Conservation (phyloP, 257 asterid species). For the Solanum corneliomulleri region DNA sequence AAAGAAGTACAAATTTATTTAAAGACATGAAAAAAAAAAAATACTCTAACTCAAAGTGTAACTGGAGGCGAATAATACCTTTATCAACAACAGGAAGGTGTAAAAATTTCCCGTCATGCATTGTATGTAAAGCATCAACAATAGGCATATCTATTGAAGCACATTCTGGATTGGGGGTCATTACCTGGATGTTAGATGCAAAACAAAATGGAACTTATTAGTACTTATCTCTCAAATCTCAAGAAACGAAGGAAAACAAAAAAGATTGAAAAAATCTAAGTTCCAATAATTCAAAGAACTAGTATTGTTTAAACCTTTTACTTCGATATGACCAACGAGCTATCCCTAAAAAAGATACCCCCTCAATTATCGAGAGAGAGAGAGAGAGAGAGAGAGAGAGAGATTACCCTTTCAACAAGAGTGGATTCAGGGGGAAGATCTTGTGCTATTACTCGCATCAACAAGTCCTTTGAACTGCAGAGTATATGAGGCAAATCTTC, state of each 20-base stretch:
- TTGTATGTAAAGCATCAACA: conserved; percentile 89
- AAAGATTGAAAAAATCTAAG: not conserved
- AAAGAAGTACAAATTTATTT: not conserved
- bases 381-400: not conserved
- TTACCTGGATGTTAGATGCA: conserved; percentile 40
- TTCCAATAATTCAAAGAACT: not conserved
- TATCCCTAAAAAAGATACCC: not conserved
- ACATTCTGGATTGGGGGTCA: conserved; percentile 95
- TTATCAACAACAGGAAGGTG: conserved; percentile 89
- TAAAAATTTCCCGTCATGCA: conserved; percentile 88
- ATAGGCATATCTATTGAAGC: conserved; percentile 75
- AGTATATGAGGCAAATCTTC: not conserved
- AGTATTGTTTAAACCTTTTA: not conserved
- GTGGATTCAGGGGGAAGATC: conserved; percentile 76
- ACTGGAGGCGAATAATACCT: conserved; percentile 30
- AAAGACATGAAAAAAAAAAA: not conserved
- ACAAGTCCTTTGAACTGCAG: conserved; percentile 74
- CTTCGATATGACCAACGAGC: not conserved
- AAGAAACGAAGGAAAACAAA: not conserved
- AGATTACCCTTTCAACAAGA: conserved; percentile 65
- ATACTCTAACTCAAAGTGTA: not conserved
- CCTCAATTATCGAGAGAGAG: not conserved
- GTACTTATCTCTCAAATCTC: not conserved
- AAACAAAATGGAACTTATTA: not conserved
- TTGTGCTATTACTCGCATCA: conserved; percentile 93